These are phyloP conservation scores for Fusarium sterilihyphosum DNA, from an alignment of 2,329 filamentous ascomycete genomes.

Conservation along the genomic window DNA sequence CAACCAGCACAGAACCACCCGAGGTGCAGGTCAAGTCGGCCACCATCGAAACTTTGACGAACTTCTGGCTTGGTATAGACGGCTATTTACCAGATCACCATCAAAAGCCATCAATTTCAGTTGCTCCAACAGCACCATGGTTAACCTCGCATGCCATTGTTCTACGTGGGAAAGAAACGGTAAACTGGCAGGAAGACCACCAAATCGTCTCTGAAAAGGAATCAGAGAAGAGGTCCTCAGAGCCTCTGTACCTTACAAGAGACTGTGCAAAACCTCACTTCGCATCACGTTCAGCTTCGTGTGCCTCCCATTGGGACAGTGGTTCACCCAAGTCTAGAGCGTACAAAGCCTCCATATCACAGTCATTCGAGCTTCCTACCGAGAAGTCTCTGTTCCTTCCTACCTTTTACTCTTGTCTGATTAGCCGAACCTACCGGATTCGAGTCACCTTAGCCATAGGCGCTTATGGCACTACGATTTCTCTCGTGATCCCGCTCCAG, in stretches of 20 bases:
- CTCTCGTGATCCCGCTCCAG: neutral
- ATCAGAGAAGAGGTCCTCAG: neutral
- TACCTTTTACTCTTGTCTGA: neutral
- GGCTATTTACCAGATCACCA: conserved; percentile 4
- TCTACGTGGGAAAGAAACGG: neutral
- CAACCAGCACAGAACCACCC: neutral
- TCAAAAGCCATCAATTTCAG: neutral
- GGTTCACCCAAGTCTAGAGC: neutral
- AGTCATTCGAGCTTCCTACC: neutral
- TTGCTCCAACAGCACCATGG: conserved; percentile 1
- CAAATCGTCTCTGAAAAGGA: fast-evolving
- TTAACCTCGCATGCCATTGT: neutral
- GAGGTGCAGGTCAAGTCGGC: neutral
- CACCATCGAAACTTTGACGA: neutral
- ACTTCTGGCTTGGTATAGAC: neutral
- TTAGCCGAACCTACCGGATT: conserved; percentile 4
- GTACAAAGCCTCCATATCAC: neutral
- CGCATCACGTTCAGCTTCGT: neutral
- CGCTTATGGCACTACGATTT: neutral
- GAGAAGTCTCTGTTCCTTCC: neutral
- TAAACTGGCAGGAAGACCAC: neutral
- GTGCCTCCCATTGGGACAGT: neutral
- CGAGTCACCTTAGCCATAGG: neutral
- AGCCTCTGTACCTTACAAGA: neutral
- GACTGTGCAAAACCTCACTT: no score